Evolutionary conservation across 805 yeast species (phyloP).

Genomic region (Cyberlindnera mississippiensis): DNA sequence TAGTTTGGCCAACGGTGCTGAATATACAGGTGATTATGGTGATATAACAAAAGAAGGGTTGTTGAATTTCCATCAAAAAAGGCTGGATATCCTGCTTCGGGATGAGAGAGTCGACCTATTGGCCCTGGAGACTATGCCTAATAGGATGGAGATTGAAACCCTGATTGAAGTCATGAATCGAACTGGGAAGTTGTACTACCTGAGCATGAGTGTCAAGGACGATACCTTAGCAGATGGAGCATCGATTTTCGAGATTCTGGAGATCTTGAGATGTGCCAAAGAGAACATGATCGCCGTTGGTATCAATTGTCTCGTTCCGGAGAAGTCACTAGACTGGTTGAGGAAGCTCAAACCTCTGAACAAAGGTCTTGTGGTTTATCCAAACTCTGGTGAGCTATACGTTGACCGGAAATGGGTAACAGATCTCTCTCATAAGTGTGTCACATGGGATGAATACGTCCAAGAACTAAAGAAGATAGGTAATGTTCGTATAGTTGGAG

Average conservation of each 20-base stretch:
- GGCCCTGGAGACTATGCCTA: slow-evolving; percentile 73
- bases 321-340: slow-evolving; percentile 39
- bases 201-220: slow-evolving; percentile 40
- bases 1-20: slow-evolving; percentile 60
- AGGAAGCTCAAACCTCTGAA: slow-evolving; percentile 24
- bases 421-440: slow-evolving; percentile 20
- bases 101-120: slow-evolving; percentile 48
- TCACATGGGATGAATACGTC: slow-evolving; percentile 38
- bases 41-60: slow-evolving; percentile 34
- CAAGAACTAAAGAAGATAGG: slow-evolving; percentile 34
- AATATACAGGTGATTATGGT: slow-evolving; percentile 67
- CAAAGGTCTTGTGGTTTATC: slow-evolving; percentile 53
- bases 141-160: slow-evolving; percentile 49
- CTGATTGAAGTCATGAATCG: slow-evolving; percentile 39
- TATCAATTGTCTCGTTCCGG: slow-evolving; percentile 60
- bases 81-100: slow-evolving; percentile 37
- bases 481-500: slow-evolving; percentile 57
- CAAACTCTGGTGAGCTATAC: slow-evolving; percentile 72
- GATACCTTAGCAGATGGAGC: slow-evolving; percentile 49
- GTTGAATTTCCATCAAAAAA: slow-evolving; percentile 46
- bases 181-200: slow-evolving; percentile 40
- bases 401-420: slow-evolving; percentile 39
- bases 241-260: slow-evolving; percentile 31
- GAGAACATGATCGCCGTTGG: slow-evolving; percentile 42
- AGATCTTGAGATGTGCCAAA: slow-evolving; percentile 15